Evolutionary conservation across 2,329 filamentous ascomycete species (phyloP), one percentile per base, ranked within the genome.

Genomic region (Talaromyces atroroseus): DNA sequence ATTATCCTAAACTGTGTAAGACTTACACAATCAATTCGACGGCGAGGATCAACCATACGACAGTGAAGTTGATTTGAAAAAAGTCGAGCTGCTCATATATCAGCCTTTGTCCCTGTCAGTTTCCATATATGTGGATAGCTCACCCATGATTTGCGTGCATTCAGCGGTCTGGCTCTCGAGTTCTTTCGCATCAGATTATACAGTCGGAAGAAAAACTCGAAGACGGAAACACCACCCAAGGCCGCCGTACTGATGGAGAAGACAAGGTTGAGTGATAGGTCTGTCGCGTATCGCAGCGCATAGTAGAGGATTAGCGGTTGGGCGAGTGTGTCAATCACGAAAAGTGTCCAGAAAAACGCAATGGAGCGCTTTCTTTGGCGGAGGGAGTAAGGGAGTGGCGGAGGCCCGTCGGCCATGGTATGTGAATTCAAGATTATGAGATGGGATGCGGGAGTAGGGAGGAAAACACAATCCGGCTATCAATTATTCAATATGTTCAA

Each of bases 261-360:
- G 21, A 76, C 71, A 74, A 58, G n/a, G 46, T 76, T 73, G 58
- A 71, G 69, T 42, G 71, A 72, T 32, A 85, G 65, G 59, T 74
- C 70, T 10, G 81, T 80, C 60, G 74, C 76, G 60, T 84, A 84
- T 80, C 80, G 84, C 38, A 86, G 72, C 49, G 78, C 75, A 72
- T 82, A 86, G 70, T 85, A 86, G 2, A 86, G 73, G 2, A 74
- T 77, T 58, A 85, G 75, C 18, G 83, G 83, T 69, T 83, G 80
- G 56, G 74, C 78, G 58, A 83, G 72, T 51, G 78, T 81, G 69
- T 86, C 83, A 57, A 85, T 63, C 21, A 85, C 65, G 56, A 85
- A 82, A 42, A 86, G 66, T 0, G 72, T 71, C 82, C 82, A 85
- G 71, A 85, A 85, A 59, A 81, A 69, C 38, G 76, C 71, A 59